Percentiles rank a stretch among this genome's conserved stretches.
Conservation (phyloP, 805 yeast species). For the Cyberlindnera mississippiensis region DNA sequence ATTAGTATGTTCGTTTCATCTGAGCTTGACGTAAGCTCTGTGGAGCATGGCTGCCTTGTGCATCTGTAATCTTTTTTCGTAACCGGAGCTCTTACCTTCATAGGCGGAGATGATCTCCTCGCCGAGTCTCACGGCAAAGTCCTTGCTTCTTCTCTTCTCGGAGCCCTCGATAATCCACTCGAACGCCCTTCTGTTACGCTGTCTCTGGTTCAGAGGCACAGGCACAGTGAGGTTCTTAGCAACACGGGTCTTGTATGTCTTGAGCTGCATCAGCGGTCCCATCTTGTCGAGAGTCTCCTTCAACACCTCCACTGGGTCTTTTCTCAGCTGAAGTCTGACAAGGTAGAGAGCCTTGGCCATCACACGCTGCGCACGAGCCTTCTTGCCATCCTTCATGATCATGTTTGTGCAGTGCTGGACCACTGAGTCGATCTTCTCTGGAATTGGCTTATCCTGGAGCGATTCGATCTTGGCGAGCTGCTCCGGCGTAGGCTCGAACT, state of each 20-base stretch:
- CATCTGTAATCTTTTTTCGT: conserved; percentile 75
- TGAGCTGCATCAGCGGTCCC: conserved; percentile 80
- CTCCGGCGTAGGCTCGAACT: conserved; percentile 57
- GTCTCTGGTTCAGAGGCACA: conserved; percentile 74
- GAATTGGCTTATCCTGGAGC: conserved; percentile 50
- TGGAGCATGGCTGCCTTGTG: conserved; percentile 86
- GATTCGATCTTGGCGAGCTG: conserved; percentile 57
- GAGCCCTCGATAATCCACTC: conserved; percentile 87
- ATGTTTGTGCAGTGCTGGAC: conserved; percentile 76
- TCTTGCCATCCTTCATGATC: conserved; percentile 91
- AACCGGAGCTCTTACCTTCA: conserved; percentile 76
- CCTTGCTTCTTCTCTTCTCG: conserved; percentile 70
- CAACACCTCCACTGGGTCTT: conserved; percentile 76
- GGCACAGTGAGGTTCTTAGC: conserved; percentile 84
- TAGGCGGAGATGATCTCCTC: conserved; percentile 81
- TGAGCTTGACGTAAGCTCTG: conserved; percentile 68
- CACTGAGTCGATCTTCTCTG: conserved; percentile 62
- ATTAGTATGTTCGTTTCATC: conserved; percentile 15
- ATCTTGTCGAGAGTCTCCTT: conserved; percentile 71
- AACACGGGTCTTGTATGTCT: conserved; percentile 74
- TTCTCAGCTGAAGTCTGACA: conserved; percentile 64
- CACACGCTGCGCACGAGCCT: conserved; percentile 69
- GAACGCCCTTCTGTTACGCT: conserved; percentile 83
- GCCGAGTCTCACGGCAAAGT: conserved; percentile 81
- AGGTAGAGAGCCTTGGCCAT: conserved; percentile 78